Conservation (phyloP, 129 eudicot genomes). For the Escallonia rubra region DNA sequence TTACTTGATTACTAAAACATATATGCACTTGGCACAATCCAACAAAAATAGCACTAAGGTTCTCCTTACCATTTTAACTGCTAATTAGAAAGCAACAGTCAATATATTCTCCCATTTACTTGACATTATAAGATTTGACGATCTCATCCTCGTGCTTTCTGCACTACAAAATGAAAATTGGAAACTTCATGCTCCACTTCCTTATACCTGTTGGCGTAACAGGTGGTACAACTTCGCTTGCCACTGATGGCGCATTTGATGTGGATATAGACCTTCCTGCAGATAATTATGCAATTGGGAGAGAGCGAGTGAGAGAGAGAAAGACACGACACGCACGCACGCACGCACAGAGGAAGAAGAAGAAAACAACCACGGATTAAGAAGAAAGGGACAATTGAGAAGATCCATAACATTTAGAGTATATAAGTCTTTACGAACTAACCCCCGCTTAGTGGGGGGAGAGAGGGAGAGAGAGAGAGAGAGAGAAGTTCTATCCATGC, state of each 20-base stretch:
- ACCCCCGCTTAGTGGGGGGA: neutral
- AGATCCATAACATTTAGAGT: neutral
- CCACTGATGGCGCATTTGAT: constrained; percentile 6
- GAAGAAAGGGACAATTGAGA: neutral
- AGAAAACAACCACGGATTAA: neutral
- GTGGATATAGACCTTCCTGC: constrained; percentile 12
- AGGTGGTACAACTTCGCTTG: constrained; percentile 5
- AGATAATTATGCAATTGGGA: neutral
- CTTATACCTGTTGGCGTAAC: constrained; percentile 5
- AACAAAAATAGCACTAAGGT: neutral
- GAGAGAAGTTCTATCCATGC: neutral
- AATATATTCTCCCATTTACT: neutral
- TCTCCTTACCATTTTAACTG: neutral
- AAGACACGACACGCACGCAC: no score
- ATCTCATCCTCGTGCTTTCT: neutral
- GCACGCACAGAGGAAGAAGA: neutral
- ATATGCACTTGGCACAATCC: neutral
- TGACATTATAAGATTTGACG: neutral
- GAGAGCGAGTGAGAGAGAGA: neutral
- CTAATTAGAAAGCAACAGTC: neutral
- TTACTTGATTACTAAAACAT: no score
- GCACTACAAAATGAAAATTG: neutral
- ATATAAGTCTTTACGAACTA: neutral
- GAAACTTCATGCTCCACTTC: constrained; percentile 1
- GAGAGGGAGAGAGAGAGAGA: no score